phyloP scores from a whole-genome alignment of 148 eudicot genomes.

The Dianthus caryophyllus region DNA sequence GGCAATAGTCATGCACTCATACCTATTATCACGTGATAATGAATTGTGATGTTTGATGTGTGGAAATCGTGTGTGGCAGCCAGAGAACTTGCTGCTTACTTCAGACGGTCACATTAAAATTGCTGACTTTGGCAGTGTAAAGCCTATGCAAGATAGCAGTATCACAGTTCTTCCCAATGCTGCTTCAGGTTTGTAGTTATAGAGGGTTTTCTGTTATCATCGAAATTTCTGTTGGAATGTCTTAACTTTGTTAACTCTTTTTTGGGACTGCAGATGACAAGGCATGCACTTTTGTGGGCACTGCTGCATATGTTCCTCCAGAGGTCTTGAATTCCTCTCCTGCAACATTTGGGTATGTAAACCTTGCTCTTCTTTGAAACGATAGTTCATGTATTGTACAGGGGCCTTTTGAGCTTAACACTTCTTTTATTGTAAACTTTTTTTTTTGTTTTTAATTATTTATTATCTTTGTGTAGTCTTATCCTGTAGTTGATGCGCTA shows the following conservation, averaged over 20 bases:
- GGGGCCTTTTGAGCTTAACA: neutral
- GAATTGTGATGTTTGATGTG: slow-evolving; percentile 7
- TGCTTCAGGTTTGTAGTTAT: slow-evolving; percentile 56
- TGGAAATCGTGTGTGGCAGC: slow-evolving; percentile 53
- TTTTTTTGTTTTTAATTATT: no score
- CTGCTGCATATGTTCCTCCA: slow-evolving; percentile 99
- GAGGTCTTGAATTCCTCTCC: slow-evolving; percentile 97
- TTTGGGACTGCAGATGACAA: slow-evolving; percentile 62
- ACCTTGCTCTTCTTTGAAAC: neutral
- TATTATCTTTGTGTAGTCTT: neutral
- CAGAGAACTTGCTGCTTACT: slow-evolving; percentile 91
- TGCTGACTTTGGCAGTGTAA: slow-evolving; percentile 98
- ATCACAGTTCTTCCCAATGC: slow-evolving; percentile 98
- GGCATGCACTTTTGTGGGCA: slow-evolving; percentile 98
- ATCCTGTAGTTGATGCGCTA: slow-evolving; percentile 9
- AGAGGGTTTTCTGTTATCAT: neutral
- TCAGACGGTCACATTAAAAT: slow-evolving; percentile 94
- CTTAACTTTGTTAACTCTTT: slow-evolving; percentile 9
- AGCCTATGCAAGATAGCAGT: slow-evolving; percentile 93
- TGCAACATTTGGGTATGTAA: slow-evolving; percentile 88
- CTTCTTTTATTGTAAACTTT: neutral
- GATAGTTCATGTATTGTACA: neutral
- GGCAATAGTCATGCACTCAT: slow-evolving; percentile 1
- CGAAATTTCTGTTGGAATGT: neutral
- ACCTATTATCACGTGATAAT: neutral